Percentiles rank a stretch among this genome's conserved stretches.
Conservation (phyloP, 2,329 filamentous ascomycete species). For the Beauveria brongniartii region DNA sequence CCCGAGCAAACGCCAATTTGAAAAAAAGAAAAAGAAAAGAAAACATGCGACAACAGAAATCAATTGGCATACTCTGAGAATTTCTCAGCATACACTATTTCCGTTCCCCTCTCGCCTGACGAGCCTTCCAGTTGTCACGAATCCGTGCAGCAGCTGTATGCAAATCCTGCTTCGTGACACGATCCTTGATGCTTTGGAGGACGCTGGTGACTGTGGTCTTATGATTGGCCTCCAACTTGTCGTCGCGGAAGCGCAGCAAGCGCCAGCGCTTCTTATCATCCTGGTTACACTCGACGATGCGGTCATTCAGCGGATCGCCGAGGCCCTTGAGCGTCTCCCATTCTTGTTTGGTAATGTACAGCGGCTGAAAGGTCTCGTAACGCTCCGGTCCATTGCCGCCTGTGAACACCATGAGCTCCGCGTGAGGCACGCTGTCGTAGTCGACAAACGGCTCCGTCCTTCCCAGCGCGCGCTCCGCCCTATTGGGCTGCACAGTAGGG, state of each 20-base stretch:
- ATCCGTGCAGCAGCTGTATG: conserved; percentile 62
- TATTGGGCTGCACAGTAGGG: conserved; percentile 59
- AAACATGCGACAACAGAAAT: neutral
- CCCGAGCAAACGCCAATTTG: neutral
- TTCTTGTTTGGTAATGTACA: conserved; percentile 65
- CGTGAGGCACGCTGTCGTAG: conserved; percentile 71
- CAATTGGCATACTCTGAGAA: neutral
- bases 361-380: conserved; percentile 58
- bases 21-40: neutral
- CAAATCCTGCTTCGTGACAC: conserved; percentile 75
- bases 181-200: conserved; percentile 79
- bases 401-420: conserved; percentile 63
- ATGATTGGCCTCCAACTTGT: conserved; percentile 89
- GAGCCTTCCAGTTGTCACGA: conserved; percentile 70
- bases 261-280: conserved; percentile 72
- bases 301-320: conserved; percentile 69
- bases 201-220: conserved; percentile 77
- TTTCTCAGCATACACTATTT: conserved; percentile 11
- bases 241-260: conserved; percentile 82
- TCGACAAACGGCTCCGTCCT: conserved; percentile 58
- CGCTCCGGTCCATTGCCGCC: conserved; percentile 43
- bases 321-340: conserved; percentile 76
- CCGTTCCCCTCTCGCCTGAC: conserved; percentile 28
- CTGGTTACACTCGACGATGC: conserved; percentile 84
- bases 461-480: conserved; percentile 59